Evolutionary conservation across 257 asterid species (phyloP).

Genomic region (Nicotiana sylvestris): DNA sequence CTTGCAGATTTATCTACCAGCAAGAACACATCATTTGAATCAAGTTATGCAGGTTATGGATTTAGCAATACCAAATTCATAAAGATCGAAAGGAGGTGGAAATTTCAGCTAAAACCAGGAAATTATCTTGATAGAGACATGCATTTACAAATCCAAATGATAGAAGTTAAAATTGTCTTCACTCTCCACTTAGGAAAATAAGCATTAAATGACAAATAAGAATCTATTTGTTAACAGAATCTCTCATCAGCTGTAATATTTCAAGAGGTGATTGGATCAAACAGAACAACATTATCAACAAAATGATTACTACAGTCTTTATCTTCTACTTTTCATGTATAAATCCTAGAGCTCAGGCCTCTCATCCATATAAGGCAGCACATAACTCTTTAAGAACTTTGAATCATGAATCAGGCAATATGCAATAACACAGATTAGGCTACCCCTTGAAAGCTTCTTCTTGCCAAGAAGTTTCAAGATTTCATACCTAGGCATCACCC

Average conservation of each 20-base stretch:
- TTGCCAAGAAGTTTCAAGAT: constrained; percentile 8
- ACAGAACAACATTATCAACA: background rate
- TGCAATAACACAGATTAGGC: background rate
- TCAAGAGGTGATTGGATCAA: background rate
- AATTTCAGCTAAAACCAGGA: no score
- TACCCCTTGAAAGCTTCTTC: background rate
- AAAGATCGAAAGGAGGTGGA: no score
- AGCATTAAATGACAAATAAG: background rate
- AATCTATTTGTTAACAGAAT: background rate
- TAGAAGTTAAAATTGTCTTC: background rate
- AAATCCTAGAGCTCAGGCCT: constrained; percentile 7
- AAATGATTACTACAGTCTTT: background rate
- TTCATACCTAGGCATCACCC: constrained; percentile 12
- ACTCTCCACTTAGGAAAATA: background rate
- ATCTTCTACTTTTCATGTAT: background rate
- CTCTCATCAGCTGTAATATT: background rate
- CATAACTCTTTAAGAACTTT: background rate
- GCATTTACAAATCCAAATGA: no score
- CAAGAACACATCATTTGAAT: no score
- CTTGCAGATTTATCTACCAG: no score
- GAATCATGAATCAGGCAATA: background rate
- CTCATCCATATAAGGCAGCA: constrained; percentile 7
- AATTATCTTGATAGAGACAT: no score
- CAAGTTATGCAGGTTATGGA: no score
- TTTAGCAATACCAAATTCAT: no score